Percentiles rank a stretch among this genome's conserved stretches.
Evolutionary conservation across 1,284 basidiomycete genomes (phyloP).

Genomic region (Leccinum griseonigrum): DNA sequence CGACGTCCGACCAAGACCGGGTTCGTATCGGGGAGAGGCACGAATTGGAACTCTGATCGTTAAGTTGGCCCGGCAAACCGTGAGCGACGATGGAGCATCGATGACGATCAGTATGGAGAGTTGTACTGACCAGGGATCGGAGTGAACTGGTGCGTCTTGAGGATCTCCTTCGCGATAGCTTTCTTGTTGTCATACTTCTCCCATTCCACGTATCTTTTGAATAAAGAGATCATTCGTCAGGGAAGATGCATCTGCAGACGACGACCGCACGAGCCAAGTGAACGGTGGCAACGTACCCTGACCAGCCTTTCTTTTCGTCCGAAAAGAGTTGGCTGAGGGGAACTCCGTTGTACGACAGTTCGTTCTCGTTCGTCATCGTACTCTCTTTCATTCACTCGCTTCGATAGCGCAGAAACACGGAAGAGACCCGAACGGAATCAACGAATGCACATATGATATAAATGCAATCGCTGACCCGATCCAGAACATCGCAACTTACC

Average conservation of each 20-base stretch:
- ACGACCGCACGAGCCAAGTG: neutral
- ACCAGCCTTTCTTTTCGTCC: constrained; percentile 17
- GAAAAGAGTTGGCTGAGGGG: constrained; percentile 6
- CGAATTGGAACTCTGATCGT: constrained; percentile 43
- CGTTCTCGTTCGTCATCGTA: constrained; percentile 1
- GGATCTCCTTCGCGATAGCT: constrained; percentile 9
- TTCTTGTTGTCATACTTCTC: constrained; percentile 19
- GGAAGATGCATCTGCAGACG: neutral
- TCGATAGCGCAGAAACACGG: neutral
- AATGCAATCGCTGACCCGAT: neutral
- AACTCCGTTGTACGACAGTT: neutral
- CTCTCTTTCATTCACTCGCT: neutral
- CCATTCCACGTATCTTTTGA: constrained; percentile 19
- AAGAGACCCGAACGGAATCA: neutral
- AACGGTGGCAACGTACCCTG: constrained; percentile 6
- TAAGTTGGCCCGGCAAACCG: neutral
- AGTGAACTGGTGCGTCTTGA: constrained; percentile 13
- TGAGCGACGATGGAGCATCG: neutral
- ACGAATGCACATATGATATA: neutral
- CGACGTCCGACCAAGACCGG: constrained; percentile 50
- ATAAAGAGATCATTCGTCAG: neutral
- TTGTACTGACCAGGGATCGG: constrained; percentile 14
- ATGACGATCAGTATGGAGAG: neutral
- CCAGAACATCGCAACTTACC: neutral
- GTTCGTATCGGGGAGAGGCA: constrained; percentile 50